Percentiles rank a stretch among this genome's conserved stretches.
Conservation (phyloP, 768 basidiomycete genomes). For the Mycena chlorophos region DNA sequence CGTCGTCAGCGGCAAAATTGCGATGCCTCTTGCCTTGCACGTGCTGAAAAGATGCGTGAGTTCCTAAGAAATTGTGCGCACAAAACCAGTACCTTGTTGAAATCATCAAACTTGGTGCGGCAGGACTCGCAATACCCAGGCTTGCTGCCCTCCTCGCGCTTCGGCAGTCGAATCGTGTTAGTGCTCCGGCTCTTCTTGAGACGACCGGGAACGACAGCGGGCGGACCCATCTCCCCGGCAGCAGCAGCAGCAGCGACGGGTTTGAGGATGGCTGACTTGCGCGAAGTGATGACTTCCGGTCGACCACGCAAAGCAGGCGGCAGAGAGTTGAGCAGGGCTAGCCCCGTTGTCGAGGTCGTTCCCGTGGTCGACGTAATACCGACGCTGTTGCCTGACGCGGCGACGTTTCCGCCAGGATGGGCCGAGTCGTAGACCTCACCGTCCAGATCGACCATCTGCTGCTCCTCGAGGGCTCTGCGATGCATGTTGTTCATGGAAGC, state of each 20-base stretch:
- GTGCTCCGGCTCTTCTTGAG: slow-evolving; percentile 81
- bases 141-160: slow-evolving; percentile 83
- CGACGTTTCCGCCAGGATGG: slow-evolving; percentile 65
- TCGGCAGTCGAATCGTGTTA: slow-evolving; percentile 71
- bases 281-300: slow-evolving; percentile 68
- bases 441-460: slow-evolving; percentile 38
- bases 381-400: slow-evolving; percentile 95
- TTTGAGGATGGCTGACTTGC: slow-evolving; percentile 42
- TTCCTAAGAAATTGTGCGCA: slow-evolving; percentile 3
- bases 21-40: slow-evolving; percentile 70
- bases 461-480: slow-evolving; percentile 42
- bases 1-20: slow-evolving; percentile 74
- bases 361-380: slow-evolving; percentile 88
- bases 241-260: too few species aligned
- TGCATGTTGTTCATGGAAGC: slow-evolving; percentile 78
- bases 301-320: slow-evolving; percentile 55
- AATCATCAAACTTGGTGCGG: slow-evolving; percentile 85
- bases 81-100: slow-evolving; percentile 61
- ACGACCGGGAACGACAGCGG: slow-evolving; percentile 55
- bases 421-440: slow-evolving; percentile 52
- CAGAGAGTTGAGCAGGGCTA: slow-evolving; percentile 45
- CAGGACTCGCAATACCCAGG: slow-evolving; percentile 99
- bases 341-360: slow-evolving; percentile 69
- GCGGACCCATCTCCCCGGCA: slow-evolving; percentile 73
- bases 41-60: slow-evolving; percentile 52